Evolutionary conservation across 306 rosid species (phyloP).

Genomic region (Ammopiptanthus mongolicus): DNA sequence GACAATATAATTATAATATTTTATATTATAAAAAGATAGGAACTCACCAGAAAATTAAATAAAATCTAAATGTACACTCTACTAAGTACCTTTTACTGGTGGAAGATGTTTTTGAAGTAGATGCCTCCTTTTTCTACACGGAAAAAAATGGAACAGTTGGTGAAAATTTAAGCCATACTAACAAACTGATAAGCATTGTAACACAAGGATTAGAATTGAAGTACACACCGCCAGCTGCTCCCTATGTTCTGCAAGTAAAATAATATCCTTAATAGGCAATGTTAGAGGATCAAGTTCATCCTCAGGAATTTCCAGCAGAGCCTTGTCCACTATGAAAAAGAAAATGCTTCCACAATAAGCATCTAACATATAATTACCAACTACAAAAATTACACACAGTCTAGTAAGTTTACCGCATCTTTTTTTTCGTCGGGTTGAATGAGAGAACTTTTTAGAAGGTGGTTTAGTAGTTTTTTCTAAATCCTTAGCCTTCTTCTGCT

Average conservation of each 20-base stretch:
- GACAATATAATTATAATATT: neutral
- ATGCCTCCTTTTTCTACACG: conserved; percentile 72
- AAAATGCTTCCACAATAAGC: conserved; percentile 26
- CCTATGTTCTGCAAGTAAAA: conserved; percentile 61
- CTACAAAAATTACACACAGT: neutral
- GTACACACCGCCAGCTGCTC: conserved; percentile 61
- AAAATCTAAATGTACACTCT: neutral
- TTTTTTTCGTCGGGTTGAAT: conserved; percentile 67
- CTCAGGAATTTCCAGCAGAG: conserved; percentile 68
- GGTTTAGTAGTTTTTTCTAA: conserved; percentile 24
- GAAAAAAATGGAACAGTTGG: conserved; percentile 9
- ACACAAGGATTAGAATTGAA: conserved; percentile 6
- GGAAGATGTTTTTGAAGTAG: conserved; percentile 30
- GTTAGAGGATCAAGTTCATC: conserved; percentile 63
- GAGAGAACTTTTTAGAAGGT: conserved; percentile 66
- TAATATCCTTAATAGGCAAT: conserved; percentile 59
- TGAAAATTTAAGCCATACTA: conserved; percentile 13
- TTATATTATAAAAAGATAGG: neutral
- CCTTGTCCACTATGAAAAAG: conserved; percentile 56
- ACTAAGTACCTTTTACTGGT: conserved; percentile 54
- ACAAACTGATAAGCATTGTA: neutral
- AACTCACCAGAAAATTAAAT: neutral
- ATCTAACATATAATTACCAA: conserved; percentile 3
- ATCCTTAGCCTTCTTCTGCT: conserved; percentile 39
- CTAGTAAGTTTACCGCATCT: conserved; percentile 49